Evolutionary conservation across 192 early-diverging fungal genomes (phyloP).

Genomic region (Coemansia umbellata): DNA sequence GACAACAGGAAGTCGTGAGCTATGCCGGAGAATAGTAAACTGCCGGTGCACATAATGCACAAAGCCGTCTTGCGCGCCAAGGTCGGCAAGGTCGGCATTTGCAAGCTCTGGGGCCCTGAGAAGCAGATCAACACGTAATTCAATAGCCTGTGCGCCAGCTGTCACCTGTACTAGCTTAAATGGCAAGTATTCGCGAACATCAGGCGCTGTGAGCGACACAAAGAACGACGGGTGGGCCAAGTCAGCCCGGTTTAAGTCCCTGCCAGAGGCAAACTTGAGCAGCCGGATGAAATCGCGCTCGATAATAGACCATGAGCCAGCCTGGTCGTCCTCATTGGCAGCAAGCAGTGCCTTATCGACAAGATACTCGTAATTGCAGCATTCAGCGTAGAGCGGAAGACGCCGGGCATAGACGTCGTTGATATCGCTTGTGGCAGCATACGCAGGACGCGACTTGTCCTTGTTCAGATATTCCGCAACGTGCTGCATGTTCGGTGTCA

Average conservation of each 20-base stretch:
- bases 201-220: constrained; percentile 78
- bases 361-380: constrained; percentile 80
- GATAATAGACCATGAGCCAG: constrained; percentile 63
- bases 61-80: constrained; percentile 18
- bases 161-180: constrained; percentile 58
- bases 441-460: constrained; percentile 83
- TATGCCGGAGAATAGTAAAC: constrained; percentile 66
- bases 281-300: constrained; percentile 74
- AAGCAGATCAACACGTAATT: constrained; percentile 90
- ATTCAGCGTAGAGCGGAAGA: constrained; percentile 69
- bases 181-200: constrained; percentile 54
- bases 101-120: constrained; percentile 42
- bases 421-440: constrained; percentile 67
- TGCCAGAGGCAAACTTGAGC: constrained; percentile 61
- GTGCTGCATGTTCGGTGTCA: constrained; percentile 70
- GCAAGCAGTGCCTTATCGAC: constrained; percentile 50
- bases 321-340: constrained; percentile 24
- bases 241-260: constrained; percentile 31
- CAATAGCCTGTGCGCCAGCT: constrained; percentile 83
- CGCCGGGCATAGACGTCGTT: constrained; percentile 76
- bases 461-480: constrained; percentile 73
- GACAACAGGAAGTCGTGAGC: constrained; percentile 75
- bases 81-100: constrained; percentile 12
- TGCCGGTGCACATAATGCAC: constrained; percentile 73
- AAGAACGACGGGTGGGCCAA: constrained; percentile 65